These are phyloP conservation scores for Nicotiana paniculata DNA, from an alignment of 257 asterid genomes.

Conservation along the genomic window DNA sequence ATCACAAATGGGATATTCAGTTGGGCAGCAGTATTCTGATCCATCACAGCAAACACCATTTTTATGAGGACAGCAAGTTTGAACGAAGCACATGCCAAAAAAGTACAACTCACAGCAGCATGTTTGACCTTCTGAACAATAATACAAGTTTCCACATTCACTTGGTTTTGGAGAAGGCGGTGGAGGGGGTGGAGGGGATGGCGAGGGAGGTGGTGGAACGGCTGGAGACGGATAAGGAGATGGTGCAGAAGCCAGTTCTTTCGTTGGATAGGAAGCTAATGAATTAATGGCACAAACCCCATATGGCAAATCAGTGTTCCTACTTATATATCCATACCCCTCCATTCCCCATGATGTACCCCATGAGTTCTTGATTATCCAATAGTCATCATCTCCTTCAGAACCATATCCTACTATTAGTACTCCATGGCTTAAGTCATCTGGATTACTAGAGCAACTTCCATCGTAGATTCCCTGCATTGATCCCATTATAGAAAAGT, in stretches of 20 bases:
- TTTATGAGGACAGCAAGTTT: constrained; percentile 11
- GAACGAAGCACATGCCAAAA: constrained; percentile 6
- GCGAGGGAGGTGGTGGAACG: constrained; percentile 7
- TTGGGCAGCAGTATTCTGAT: constrained; percentile 20
- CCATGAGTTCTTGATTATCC: constrained; percentile 38
- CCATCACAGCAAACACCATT: constrained; percentile 22
- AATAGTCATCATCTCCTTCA: constrained; percentile 18
- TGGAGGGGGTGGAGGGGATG: constrained; percentile 5
- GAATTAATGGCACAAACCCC: constrained; percentile 36
- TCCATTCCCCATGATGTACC: constrained; percentile 29
- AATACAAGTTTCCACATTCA: constrained; percentile 13
- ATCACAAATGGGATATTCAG: constrained; percentile 27
- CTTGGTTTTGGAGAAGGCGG: constrained; percentile 5
- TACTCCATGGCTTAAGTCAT: constrained; percentile 22
- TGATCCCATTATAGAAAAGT: constrained; percentile 13
- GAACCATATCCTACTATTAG: constrained; percentile 32
- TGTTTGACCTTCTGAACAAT: constrained; percentile 20
- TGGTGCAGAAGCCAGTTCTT: constrained; percentile 1
- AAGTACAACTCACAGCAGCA: constrained; percentile 16
- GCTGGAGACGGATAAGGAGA: constrained; percentile 14
- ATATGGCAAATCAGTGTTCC: constrained; percentile 13
- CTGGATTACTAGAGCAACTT: constrained; percentile 25
- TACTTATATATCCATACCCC: constrained; percentile 23
- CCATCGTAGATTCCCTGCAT: constrained; percentile 31
- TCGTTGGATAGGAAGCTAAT: constrained; percentile 30